phyloP scores from a whole-genome alignment of 768 basidiomycete species.

The Sutorius australiensis region DNA sequence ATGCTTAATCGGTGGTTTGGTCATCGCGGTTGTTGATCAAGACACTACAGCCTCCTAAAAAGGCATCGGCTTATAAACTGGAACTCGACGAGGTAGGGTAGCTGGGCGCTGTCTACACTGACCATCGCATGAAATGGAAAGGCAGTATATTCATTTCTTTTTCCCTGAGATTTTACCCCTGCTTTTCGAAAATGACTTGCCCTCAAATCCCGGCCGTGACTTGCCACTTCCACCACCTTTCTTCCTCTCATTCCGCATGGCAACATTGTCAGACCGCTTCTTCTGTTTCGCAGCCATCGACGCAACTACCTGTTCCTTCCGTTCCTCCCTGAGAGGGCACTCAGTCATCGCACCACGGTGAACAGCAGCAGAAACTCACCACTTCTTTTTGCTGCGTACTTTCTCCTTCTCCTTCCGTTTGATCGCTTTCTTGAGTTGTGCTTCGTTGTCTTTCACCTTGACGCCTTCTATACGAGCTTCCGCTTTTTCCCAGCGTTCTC shows the following conservation, averaged over 20 bases:
- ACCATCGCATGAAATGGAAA: background rate
- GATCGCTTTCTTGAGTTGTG: slow-evolving; percentile 82
- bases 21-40: slow-evolving; percentile 21
- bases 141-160: slow-evolving; percentile 16
- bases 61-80: background rate
- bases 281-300: slow-evolving; percentile 85
- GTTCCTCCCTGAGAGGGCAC: slow-evolving; percentile 63
- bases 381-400: slow-evolving; percentile 74
- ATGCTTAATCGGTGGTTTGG: slow-evolving; percentile 56
- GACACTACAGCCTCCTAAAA: background rate
- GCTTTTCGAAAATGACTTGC: slow-evolving; percentile 68
- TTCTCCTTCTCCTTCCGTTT: slow-evolving; percentile 94
- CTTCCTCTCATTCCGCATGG: slow-evolving; percentile 68
- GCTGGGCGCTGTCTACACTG: background rate
- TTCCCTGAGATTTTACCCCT: slow-evolving; percentile 31
- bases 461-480: slow-evolving; percentile 83
- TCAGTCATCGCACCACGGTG: background rate
- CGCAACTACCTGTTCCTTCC: slow-evolving; percentile 71
- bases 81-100: background rate
- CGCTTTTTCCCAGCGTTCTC: slow-evolving; percentile 88
- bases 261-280: slow-evolving; percentile 89
- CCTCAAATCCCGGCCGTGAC: slow-evolving; percentile 84
- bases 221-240: slow-evolving; percentile 53
- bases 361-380: slow-evolving; percentile 48
- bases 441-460: slow-evolving; percentile 87